A percentile compares a stretch with the other conserved stretches of the same genome.
Conservation (phyloP, 805 yeast genomes). For the Debaryomyces castellii region DNA sequence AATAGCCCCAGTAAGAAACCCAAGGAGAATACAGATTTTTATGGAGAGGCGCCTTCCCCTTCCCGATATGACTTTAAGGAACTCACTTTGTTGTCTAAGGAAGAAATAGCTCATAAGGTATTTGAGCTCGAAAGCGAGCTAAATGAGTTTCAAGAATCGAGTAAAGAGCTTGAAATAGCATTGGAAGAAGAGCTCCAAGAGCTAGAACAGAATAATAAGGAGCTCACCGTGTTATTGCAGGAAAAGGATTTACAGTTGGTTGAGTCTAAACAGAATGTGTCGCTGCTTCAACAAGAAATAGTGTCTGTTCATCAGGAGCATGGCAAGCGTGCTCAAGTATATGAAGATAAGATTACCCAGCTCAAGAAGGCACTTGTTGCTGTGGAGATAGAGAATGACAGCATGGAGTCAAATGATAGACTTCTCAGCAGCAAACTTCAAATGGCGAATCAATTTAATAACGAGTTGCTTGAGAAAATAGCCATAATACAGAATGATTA, state of each 20-base stretch:
- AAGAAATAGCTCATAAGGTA: conserved; percentile 25
- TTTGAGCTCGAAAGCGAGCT: conserved; percentile 38
- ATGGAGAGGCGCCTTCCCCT: neutral
- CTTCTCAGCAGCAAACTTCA: conserved; percentile 31
- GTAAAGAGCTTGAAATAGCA: conserved; percentile 44
- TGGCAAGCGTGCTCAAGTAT: conserved; percentile 9
- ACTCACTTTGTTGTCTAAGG: conserved; percentile 11
- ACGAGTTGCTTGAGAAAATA: conserved; percentile 40
- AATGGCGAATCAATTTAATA: conserved; percentile 36
- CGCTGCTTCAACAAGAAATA: conserved; percentile 19
- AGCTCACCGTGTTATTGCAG: conserved; percentile 14
- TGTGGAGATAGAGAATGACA: conserved; percentile 44
- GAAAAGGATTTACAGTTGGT: conserved; percentile 18
- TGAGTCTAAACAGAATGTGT: conserved; percentile 13
- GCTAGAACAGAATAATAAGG: conserved; percentile 25
- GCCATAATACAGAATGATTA: conserved; percentile 44
- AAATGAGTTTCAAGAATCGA: conserved; percentile 42
- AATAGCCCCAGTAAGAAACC: neutral
- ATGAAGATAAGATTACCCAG: conserved; percentile 17
- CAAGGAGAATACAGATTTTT: neutral
- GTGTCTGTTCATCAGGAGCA: conserved; percentile 12
- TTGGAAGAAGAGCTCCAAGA: conserved; percentile 42
- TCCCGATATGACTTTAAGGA: conserved; percentile 1
- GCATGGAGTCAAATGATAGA: conserved; percentile 38
- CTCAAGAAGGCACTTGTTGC: conserved; percentile 34